Evolutionary conservation across 495 filamentous ascomycete genomes (phyloP), one percentile per base, ranked within the genome.

Genomic region (Copromyces sp.): DNA sequence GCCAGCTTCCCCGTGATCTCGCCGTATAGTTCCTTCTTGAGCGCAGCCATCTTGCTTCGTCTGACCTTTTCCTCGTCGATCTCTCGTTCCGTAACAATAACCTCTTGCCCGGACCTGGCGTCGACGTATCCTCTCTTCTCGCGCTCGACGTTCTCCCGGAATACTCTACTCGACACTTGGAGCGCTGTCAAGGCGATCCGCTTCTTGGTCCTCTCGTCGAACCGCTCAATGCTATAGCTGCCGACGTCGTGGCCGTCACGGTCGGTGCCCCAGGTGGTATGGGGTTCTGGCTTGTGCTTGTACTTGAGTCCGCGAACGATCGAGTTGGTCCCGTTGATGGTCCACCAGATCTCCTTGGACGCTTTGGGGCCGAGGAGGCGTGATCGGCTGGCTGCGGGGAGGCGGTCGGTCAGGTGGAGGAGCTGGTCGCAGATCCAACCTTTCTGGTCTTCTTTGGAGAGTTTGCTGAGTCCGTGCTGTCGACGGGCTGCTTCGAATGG

Each of bases 1-100:
- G 87, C 83, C 81, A 97, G 94, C 75, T 77, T 71, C 39, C 81
- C 80, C 65, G 77, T 77, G 75, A 77, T 82, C 29, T 78, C 78
- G 17, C 86, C 85, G 45, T 85, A 83, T 32, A 87, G 74, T 68
- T 84, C 81, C 53, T 74, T 78, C 45, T 73, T 76, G 74, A 86
- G 74, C 16, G 40, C 39, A 0, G 84, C 82, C 82, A 88, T 87
- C 74, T 84, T 79, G 32, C 79, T 75, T 29, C 86, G 72, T 39
- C 84, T 73, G 40, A 74, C 71, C 41, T 74, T 82, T 74, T 88
- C 86, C n/a, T 82, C 81, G 40, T 83, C 75, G n/a, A 85, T 44
- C 68, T 85, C 83, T 20, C 76, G 75, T 24, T 84, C 82, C 9
- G 79, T 80, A 9, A 80, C 72, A 35, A 80, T 74, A 9, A 74